A percentile compares a stretch with the other conserved stretches of the same genome.
Conservation (phyloP, 2,329 filamentous ascomycete genomes). For the Trichoderma sp. region DNA sequence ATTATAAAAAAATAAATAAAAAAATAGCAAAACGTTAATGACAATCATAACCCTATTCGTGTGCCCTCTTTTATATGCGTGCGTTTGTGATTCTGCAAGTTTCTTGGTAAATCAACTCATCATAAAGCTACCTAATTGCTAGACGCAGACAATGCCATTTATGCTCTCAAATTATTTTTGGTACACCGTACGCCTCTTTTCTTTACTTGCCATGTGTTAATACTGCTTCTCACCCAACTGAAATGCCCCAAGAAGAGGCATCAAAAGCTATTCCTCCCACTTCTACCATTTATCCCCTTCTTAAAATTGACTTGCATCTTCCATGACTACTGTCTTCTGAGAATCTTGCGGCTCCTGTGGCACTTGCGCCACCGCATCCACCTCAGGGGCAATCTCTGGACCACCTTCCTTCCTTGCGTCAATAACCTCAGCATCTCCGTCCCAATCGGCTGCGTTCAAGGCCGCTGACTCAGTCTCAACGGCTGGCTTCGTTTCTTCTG, state of each 20-base stretch:
- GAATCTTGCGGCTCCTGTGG: background rate
- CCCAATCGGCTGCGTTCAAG: conserved; percentile 29
- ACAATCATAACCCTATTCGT: background rate
- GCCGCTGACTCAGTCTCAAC: background rate
- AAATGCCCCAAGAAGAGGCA: background rate
- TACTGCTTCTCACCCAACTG: background rate
- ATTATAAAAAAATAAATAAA: too few species aligned
- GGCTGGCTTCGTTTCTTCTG: background rate
- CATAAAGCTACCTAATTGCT: background rate
- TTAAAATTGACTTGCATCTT: background rate
- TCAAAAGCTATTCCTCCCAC: background rate
- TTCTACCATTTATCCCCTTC: background rate
- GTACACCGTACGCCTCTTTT: background rate
- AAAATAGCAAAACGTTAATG: background rate
- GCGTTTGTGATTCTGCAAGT: background rate
- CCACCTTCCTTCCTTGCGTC: conserved; percentile 2
- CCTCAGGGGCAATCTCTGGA: background rate
- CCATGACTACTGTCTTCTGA: conserved; percentile 1
- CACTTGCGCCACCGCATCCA: conserved; percentile 1
- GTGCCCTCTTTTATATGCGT: background rate
- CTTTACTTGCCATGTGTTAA: background rate
- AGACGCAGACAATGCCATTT: background rate
- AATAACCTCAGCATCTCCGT: conserved; percentile 32
- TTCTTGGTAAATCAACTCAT: background rate
- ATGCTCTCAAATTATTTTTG: background rate